Base-by-base conservation (phyloP, 1,284 basidiomycete genomes). In the Puccinia coronata region DNA sequence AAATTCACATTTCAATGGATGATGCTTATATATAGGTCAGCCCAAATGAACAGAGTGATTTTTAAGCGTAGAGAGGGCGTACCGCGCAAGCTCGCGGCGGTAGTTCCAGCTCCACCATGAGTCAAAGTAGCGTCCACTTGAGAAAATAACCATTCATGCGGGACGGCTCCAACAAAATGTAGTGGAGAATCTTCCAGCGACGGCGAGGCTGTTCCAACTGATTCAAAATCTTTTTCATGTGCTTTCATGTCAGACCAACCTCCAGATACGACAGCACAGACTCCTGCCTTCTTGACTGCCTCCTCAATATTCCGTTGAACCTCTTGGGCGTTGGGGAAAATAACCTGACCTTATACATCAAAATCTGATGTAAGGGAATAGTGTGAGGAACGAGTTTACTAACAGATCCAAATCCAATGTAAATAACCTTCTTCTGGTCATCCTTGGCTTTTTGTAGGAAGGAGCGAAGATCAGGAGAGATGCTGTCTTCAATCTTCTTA, bases 331-430 rank as follows among this genome's bases (percentile, higher is more conserved):
- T 85, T 82, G 11, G 83, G 82, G 59, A 85, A 82, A 23, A 84
- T 83, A 51, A 79, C 39, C 77, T 79, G 39, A 5, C 25, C 11
- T 47, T 39, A 28, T 6, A 63, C 34, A 34, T 59, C 28, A 59
- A 14, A 25, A 43, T 43, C 14, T 67, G 25, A 61, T 0, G 5
- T n/a, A 34, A 3, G 1, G 31, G 31, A 14, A 39, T 36, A 14
- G 11, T 28, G 9, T n/a, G 41, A 41, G 14, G 53, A 61, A 11
- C 3, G 14, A 41, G 18, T 36, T 23, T 31, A 78, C 49, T 36
- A 39, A 85, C 85, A 23, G 83, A 84, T 36, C 85, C 85, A 51
- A 85, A 85, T 4, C 85, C 85, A 41, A 85, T 85, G 81, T 85
- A 85, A 41, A 82, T 83, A 16, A 85, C 82, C 83, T 85, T 85